These are phyloP conservation scores for Aspergillus felis DNA, from an alignment of 2,329 filamentous ascomycete species.

Conservation along the genomic window DNA sequence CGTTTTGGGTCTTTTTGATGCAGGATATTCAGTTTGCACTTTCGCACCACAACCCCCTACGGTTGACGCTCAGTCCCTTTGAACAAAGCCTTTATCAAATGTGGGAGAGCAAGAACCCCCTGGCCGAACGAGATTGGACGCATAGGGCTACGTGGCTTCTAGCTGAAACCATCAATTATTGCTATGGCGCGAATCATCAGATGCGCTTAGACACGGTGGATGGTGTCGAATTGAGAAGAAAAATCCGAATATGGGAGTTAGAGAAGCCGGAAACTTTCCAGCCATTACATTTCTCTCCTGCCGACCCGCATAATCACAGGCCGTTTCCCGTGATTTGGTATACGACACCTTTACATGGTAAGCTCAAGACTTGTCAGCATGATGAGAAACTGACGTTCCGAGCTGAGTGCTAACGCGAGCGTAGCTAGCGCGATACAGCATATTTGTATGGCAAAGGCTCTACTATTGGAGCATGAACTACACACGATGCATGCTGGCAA, in stretches of 20 bases:
- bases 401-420: neutral
- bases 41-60: conserved; percentile 29
- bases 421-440: conserved; percentile 31
- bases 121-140: conserved; percentile 31
- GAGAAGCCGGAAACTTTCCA: conserved; percentile 24
- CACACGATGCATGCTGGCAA: conserved; percentile 7
- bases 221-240: conserved; percentile 19
- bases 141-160: conserved; percentile 32
- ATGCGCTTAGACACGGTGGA: conserved; percentile 13
- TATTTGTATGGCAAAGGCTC: conserved; percentile 30
- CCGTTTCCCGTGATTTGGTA: conserved; percentile 33
- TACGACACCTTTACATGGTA: conserved; percentile 31
- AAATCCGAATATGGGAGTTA: conserved; percentile 27
- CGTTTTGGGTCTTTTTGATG: conserved; percentile 35
- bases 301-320: conserved; percentile 23
- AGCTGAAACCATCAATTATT: conserved; percentile 32
- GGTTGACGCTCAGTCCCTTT: conserved; percentile 28
- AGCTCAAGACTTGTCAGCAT: neutral
- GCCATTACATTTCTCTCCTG: conserved; percentile 27
- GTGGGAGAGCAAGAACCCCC: conserved; percentile 22
- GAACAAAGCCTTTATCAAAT: conserved; percentile 25
- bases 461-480: conserved; percentile 24
- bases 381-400: neutral
- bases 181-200: conserved; percentile 23
- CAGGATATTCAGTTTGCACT: conserved; percentile 35